These are phyloP conservation scores for Closterium sp. DNA, from an alignment of 139 green algal genomes.

Conservation along the genomic window DNA sequence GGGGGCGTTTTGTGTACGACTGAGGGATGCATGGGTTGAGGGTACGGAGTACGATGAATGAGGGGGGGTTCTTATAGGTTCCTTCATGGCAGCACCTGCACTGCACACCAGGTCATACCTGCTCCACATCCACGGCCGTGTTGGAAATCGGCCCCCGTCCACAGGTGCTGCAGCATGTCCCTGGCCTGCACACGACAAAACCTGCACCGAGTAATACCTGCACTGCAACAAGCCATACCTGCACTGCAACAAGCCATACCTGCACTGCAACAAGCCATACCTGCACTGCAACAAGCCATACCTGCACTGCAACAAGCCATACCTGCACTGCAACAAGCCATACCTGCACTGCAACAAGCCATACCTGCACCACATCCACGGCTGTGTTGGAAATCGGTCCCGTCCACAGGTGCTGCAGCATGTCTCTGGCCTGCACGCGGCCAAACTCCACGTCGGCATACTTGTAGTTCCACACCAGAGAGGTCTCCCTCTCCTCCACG, in stretches of 20 bases:
- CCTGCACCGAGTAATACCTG: not conserved
- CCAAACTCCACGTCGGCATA: constrained; percentile 69
- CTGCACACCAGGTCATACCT: constrained; percentile 49
- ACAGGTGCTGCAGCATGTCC: constrained; percentile 89
- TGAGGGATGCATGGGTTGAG: not conserved
- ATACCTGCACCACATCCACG: constrained; percentile 92
- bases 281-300: constrained; percentile 25
- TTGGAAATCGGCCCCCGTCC: constrained; percentile 97
- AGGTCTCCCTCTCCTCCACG: constrained; percentile 89
- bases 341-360: not conserved
- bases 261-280: constrained; percentile 57
- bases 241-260: constrained; percentile 40
- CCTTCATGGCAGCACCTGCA: too few species aligned
- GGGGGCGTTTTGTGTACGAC: too few species aligned
- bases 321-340: not conserved
- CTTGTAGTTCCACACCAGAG: constrained; percentile 98
- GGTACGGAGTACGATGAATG: too few species aligned
- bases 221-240: not conserved
- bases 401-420: constrained; percentile 94
- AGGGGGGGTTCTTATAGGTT: too few species aligned
- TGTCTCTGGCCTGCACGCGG: constrained; percentile 65
- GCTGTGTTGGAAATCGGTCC: constrained; percentile 94
- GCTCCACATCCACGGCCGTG: constrained; percentile 92
- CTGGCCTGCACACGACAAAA: constrained; percentile 56
- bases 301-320: constrained; percentile 76